Evolutionary conservation across 495 filamentous ascomycete species (phyloP).

Genomic region (Rostrohypoxylon terebratum): DNA sequence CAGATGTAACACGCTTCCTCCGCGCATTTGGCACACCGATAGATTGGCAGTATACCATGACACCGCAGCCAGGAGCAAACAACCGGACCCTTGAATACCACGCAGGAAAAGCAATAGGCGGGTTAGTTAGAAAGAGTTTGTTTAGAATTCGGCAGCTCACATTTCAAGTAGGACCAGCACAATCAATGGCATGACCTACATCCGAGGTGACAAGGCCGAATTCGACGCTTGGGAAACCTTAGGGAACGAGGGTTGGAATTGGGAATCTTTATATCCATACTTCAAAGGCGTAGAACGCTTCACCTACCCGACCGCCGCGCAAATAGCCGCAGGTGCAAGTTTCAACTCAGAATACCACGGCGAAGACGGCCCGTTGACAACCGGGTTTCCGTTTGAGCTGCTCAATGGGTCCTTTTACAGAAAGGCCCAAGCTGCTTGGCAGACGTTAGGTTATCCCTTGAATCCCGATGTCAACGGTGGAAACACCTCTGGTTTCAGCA

Average conservation of each 20-base stretch:
- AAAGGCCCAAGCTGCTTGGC: conserved; percentile 47
- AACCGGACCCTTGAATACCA: conserved; percentile 53
- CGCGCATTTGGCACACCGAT: conserved; percentile 58
- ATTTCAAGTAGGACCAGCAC: not conserved
- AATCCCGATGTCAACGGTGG: conserved; percentile 59
- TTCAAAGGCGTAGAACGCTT: conserved; percentile 61
- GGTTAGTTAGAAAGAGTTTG: conserved; percentile 23
- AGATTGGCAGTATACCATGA: conserved; percentile 65
- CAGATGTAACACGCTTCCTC: conserved; percentile 54
- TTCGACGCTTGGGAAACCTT: conserved; percentile 71
- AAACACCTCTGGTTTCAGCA: conserved; percentile 53
- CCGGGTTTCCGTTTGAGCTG: conserved; percentile 59
- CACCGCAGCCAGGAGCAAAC: conserved; percentile 57
- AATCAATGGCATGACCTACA: conserved; percentile 63
- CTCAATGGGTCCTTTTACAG: conserved; percentile 48
- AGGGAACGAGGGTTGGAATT: conserved; percentile 69
- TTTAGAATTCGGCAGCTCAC: no score
- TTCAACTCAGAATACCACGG: conserved; percentile 63
- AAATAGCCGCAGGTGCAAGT: conserved; percentile 55
- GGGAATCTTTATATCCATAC: conserved; percentile 57
- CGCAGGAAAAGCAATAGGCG: conserved; percentile 65
- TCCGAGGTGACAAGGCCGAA: conserved; percentile 65
- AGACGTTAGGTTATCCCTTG: conserved; percentile 50
- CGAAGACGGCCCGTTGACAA: conserved; percentile 58
- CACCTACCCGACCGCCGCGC: conserved; percentile 53